Evolutionary conservation across 768 basidiomycete genomes (phyloP).

Genomic region (Boletus subparvulus): DNA sequence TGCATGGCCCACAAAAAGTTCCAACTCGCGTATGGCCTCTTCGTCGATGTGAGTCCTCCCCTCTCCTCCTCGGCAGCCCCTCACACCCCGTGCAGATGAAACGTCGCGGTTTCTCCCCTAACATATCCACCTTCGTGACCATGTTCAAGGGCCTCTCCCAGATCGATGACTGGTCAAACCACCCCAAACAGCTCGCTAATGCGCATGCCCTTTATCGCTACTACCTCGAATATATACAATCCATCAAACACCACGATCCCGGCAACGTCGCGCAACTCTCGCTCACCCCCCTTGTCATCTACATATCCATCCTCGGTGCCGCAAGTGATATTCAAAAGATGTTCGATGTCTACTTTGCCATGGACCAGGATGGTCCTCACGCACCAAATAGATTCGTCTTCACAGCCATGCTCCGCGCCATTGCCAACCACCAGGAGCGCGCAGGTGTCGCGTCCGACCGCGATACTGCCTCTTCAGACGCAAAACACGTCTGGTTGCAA

Average conservation of each 20-base stretch:
- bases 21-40: constrained; percentile 63
- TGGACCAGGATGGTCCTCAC: constrained; percentile 64
- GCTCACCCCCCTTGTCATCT: constrained; percentile 50
- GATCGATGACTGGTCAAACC: constrained; percentile 58
- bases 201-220: constrained; percentile 60
- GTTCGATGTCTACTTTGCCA: constrained; percentile 71
- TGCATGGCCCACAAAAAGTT: constrained; percentile 56
- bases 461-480: constrained; percentile 57
- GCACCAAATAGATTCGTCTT: constrained; percentile 61
- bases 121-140: constrained; percentile 63
- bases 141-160: constrained; percentile 63
- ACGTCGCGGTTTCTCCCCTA: constrained; percentile 73
- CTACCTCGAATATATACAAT: constrained; percentile 50
- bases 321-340: constrained; percentile 61
- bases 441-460: constrained; percentile 21
- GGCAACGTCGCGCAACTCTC: constrained; percentile 47
- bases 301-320: constrained; percentile 66
- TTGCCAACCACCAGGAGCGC: constrained; percentile 26
- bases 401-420: constrained; percentile 62
- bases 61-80: constrained; percentile 12
- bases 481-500: constrained; percentile 69
- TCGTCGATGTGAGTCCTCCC: constrained; percentile 54
- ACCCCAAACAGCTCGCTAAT: constrained; percentile 60
- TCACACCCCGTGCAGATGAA: constrained; percentile 62
- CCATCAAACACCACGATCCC: constrained; percentile 49